These are phyloP conservation scores for Yamadazyma ubonensis DNA, from an alignment of 805 yeast species.

Conservation along the genomic window DNA sequence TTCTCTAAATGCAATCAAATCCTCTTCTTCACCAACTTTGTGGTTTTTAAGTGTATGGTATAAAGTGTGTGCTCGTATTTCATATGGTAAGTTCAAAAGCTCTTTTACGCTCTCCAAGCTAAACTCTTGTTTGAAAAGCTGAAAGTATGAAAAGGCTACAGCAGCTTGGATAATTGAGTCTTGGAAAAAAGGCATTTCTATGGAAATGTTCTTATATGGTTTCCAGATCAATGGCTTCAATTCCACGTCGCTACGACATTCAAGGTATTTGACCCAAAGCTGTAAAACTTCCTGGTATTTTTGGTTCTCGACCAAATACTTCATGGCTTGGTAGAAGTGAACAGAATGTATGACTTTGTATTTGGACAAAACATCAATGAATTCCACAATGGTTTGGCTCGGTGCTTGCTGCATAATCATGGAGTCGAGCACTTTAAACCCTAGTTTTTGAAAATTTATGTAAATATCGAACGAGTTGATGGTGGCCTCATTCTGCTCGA, in stretches of 20 bases:
- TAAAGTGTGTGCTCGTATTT: neutral
- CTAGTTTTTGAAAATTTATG: slow-evolving; percentile 28
- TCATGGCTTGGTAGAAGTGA: slow-evolving; percentile 28
- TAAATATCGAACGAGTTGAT: slow-evolving; percentile 27
- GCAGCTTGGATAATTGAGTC: slow-evolving; percentile 17
- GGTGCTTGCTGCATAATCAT: slow-evolving; percentile 13
- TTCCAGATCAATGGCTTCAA: neutral
- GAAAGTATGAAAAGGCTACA: slow-evolving; percentile 35
- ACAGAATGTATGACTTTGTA: slow-evolving; percentile 33
- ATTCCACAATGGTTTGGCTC: slow-evolving; percentile 9
- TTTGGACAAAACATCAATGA: slow-evolving; percentile 28
- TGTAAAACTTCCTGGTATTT: slow-evolving; percentile 26
- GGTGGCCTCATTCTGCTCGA: slow-evolving; percentile 29
- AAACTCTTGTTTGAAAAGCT: slow-evolving; percentile 25
- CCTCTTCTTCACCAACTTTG: slow-evolving; percentile 1
- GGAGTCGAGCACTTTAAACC: slow-evolving; percentile 12
- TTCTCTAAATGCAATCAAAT: slow-evolving; percentile 10
- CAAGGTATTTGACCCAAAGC: slow-evolving; percentile 35
- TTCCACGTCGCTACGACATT: slow-evolving; percentile 16
- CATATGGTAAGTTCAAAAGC: slow-evolving; percentile 13
- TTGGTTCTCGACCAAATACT: slow-evolving; percentile 17
- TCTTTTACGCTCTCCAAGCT: slow-evolving; percentile 24
- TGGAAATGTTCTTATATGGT: neutral
- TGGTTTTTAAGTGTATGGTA: slow-evolving; percentile 2
- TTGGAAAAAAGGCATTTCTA: slow-evolving; percentile 5